A percentile compares a stretch with the other conserved stretches of the same genome.
These are phyloP conservation scores for Calocera viscosa DNA, from an alignment of 768 basidiomycete genomes.

Conservation along the genomic window DNA sequence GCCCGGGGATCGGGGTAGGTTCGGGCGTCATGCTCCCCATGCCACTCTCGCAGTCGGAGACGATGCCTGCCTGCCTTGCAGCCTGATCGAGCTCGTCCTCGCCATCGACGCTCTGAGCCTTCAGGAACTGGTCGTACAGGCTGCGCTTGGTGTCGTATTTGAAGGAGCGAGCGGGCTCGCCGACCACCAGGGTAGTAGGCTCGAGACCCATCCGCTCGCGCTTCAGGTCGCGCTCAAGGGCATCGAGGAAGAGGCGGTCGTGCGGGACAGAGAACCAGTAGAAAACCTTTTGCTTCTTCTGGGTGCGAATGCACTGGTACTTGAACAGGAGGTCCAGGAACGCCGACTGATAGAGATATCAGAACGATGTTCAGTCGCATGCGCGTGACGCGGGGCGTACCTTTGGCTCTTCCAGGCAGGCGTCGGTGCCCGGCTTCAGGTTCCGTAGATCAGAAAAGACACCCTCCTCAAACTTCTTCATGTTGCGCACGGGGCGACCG, in stretches of 20 bases:
- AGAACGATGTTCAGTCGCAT: neutral
- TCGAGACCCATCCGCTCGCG: slow-evolving; percentile 84
- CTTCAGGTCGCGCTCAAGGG: slow-evolving; percentile 90
- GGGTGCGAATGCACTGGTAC: slow-evolving; percentile 91
- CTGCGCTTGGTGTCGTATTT: slow-evolving; percentile 74
- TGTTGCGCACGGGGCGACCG: slow-evolving; percentile 75
- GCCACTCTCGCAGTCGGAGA: slow-evolving; percentile 3
- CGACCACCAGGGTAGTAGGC: slow-evolving; percentile 59
- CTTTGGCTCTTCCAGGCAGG: slow-evolving; percentile 93
- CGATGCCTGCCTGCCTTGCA: slow-evolving; percentile 10
- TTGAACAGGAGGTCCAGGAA: slow-evolving; percentile 92
- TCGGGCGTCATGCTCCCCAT: neutral
- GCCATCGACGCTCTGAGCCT: slow-evolving; percentile 22
- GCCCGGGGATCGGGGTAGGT: slow-evolving; percentile 6
- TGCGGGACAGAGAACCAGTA: slow-evolving; percentile 98
- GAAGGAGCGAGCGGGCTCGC: slow-evolving; percentile 82
- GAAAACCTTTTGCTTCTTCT: slow-evolving; percentile 99
- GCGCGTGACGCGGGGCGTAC: slow-evolving; percentile 31
- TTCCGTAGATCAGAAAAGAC: slow-evolving; percentile 89
- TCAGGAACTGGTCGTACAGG: slow-evolving; percentile 79
- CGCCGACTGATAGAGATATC: slow-evolving; percentile 45
- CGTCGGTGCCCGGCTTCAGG: slow-evolving; percentile 84
- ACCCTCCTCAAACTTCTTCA: slow-evolving; percentile 97
- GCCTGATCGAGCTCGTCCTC: slow-evolving; percentile 18
- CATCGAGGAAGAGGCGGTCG: slow-evolving; percentile 91